phyloP scores from a whole-genome alignment of 1,139 yeast species.

The Hemisphaericaspora lyxosophila region DNA sequence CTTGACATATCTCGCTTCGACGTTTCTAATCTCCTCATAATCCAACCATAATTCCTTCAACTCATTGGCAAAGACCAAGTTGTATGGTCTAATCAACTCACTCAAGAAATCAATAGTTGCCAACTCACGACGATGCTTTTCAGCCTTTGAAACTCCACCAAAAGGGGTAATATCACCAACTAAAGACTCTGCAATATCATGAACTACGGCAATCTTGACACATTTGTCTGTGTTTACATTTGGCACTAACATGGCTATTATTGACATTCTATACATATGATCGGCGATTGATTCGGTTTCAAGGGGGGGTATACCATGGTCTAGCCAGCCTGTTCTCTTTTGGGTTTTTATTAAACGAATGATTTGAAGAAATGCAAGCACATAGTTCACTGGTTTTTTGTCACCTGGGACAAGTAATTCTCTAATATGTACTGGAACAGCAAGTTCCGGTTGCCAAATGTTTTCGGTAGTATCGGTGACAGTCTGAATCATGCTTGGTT shows the following conservation, averaged over 20 bases:
- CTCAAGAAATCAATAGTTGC: conserved; percentile 70
- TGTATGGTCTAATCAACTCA: conserved; percentile 62
- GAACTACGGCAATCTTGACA: conserved; percentile 83
- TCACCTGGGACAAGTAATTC: conserved; percentile 34
- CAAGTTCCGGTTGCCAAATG: conserved; percentile 60
- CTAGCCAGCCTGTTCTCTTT: conserved; percentile 93
- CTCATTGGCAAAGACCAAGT: conserved; percentile 61
- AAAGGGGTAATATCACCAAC: conserved; percentile 96
- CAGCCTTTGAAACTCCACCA: conserved; percentile 63
- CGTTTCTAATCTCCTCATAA: conserved; percentile 78
- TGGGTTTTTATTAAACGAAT: conserved; percentile 75
- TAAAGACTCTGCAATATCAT: conserved; percentile 90
- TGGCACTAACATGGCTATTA: conserved; percentile 74
- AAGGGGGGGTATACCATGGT: conserved; percentile 55
- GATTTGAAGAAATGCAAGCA: conserved; percentile 73
- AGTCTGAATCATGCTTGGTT: too few species aligned
- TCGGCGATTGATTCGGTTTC: conserved; percentile 78
- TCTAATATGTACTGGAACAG: conserved; percentile 54
- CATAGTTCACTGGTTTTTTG: conserved; percentile 41
- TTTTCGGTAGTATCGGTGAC: conserved; percentile 14
- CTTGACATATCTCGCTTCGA: conserved; percentile 87
- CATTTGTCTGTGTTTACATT: conserved; percentile 52
- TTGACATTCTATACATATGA: conserved; percentile 96
- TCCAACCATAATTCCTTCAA: conserved; percentile 80
- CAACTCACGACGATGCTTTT: conserved; percentile 80